phyloP scores from a whole-genome alignment of 2,329 filamentous ascomycete genomes.

The Penicillium sp. region DNA sequence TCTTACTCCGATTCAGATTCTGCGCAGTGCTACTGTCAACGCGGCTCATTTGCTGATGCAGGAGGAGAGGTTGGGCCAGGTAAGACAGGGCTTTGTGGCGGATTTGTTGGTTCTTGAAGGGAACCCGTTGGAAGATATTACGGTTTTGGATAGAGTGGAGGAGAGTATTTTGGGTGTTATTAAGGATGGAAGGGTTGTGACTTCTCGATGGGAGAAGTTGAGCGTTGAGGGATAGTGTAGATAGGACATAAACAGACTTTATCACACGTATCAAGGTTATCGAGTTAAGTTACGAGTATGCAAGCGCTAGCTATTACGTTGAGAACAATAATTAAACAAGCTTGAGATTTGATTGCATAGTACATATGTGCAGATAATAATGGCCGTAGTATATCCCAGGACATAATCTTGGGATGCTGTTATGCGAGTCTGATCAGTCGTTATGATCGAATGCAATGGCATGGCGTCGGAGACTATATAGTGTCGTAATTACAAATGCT shows the following conservation, averaged over 20 bases:
- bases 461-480: conserved; percentile 2
- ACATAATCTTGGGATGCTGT: conserved; percentile 2
- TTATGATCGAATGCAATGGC: not conserved
- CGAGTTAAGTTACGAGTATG: not conserved
- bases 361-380: not conserved
- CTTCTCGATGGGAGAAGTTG: not conserved
- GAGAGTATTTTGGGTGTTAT: conserved; percentile 52
- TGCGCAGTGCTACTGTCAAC: conserved; percentile 54
- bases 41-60: conserved; percentile 51
- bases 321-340: not conserved
- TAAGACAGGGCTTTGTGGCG: conserved; percentile 52
- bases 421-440: conserved; percentile 1
- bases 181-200: conserved; percentile 53
- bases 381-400: not conserved
- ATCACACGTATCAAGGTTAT: not conserved
- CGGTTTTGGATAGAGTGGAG: conserved; percentile 50
- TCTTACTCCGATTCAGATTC: conserved; percentile 43
- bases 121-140: conserved; percentile 58
- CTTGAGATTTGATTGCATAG: not conserved
- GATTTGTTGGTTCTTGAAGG: conserved; percentile 54
- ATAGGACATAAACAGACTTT: too few relatives aligned
- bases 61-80: conserved; percentile 49
- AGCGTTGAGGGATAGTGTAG: too few relatives aligned
- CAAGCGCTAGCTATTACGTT: too few relatives aligned
- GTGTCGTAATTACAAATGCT: conserved; percentile 18